Base-by-base conservation (phyloP, 306 rosid species). In the Medicago ruthenica region DNA sequence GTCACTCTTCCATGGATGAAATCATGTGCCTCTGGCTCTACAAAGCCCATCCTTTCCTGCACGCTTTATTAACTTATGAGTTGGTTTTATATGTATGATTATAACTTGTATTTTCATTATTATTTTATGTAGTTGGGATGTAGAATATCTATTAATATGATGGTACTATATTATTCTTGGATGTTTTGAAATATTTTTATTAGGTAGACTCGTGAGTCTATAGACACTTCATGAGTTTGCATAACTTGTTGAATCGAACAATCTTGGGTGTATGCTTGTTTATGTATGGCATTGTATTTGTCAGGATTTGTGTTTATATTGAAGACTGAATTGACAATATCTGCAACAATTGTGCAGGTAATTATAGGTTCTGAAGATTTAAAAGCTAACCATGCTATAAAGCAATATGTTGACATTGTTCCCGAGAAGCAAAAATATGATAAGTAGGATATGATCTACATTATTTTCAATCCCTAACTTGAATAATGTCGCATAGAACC, bases 391-490 rank as follows among this genome's bases (percentile, higher is more conserved):
- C 98, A 95, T 82, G 86, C 99, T 16, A 95, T 95, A 76, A 89
- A 82, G 77, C 97, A 95, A 67, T 81, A 88, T 65, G 98, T 92
- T 65, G 99, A 95, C 87, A 92, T 95, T 80, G 88, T 95, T 85
- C 80, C 96, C 21, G 99, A 95, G 81, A 92, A 89, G 81, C 98
- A 92, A 90, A 95, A 95, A 87, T 95, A 95, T 78, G 96, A 89
- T 82, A 92, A 88, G 98, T 95, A 86, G 77, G 93, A 47, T 40
- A 16, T 54, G 47, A 47, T 76, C 80, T 83, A 40, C 79, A 42
- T 74, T 61, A 16, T 68, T 79, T 61, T 70, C 24, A 9, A 73
- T 48, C 51, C 70, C 37, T 64, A 14, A 54, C 74, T 78, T 41
- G 24, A 34, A 70, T 21, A 18, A 31, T 45, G 22, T 75, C 53